These are phyloP conservation scores for Pseudopithomyces chartarum DNA, from an alignment of 2,329 filamentous ascomycete species.

Conservation along the genomic window DNA sequence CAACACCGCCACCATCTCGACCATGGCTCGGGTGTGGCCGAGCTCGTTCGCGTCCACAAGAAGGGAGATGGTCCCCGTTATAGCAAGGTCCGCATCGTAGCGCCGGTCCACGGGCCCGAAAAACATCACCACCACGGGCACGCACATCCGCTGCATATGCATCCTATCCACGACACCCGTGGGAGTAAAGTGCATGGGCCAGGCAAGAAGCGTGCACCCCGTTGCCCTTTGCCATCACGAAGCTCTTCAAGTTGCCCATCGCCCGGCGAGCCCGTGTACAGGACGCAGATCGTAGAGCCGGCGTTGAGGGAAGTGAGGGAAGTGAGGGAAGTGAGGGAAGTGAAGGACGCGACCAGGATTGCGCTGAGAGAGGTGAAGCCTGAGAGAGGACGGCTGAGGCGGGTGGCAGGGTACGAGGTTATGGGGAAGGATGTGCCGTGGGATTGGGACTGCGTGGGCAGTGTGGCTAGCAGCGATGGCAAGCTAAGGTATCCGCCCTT, in stretches of 20 bases:
- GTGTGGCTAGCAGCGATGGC: constrained; percentile 21
- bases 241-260: constrained; percentile 13
- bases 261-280: constrained; percentile 32
- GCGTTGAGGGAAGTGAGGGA: constrained; percentile 17
- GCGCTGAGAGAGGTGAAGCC: constrained; percentile 26
- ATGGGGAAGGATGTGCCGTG: constrained; percentile 36
- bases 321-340: constrained; percentile 19
- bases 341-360: constrained; percentile 30
- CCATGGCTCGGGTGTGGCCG: constrained; percentile 30
- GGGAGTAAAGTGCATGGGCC: constrained; percentile 22
- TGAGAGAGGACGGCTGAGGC: constrained; percentile 21
- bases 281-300: constrained; percentile 35
- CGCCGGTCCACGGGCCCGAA: constrained; percentile 20
- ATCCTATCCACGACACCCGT: constrained; percentile 21
- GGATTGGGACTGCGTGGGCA: constrained; percentile 43
- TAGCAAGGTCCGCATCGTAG: constrained; percentile 26
- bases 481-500: constrained; percentile 35
- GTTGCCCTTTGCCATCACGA: constrained; percentile 14
- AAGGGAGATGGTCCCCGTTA: constrained; percentile 20
- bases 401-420: constrained; percentile 40
- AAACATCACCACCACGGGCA: constrained; percentile 20
- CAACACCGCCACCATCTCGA: constrained; percentile 18
- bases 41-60: constrained; percentile 33
- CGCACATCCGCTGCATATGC: constrained; percentile 32
- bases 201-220: constrained; percentile 23